Conservation (phyloP, 2,329 filamentous ascomycete genomes). For the Ascochyta pisi region DNA sequence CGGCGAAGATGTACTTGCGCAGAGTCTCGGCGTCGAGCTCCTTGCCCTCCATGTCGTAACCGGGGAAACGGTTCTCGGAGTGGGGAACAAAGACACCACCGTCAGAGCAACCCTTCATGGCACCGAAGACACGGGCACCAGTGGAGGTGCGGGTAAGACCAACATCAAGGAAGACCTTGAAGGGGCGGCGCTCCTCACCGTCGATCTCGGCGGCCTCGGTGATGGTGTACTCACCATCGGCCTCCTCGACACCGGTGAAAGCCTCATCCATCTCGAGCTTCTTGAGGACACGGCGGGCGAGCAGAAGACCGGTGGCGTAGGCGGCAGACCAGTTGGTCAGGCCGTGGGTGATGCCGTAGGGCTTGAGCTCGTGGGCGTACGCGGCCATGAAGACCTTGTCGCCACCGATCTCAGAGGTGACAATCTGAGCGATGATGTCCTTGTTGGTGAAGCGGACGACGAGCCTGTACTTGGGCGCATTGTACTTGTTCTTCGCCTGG, state of each 20-base stretch:
- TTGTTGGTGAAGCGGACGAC: slow-evolving; percentile 99
- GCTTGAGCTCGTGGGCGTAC: slow-evolving; percentile 89
- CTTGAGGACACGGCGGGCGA: slow-evolving; percentile 94
- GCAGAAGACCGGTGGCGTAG: slow-evolving; percentile 94
- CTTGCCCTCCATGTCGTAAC: slow-evolving; percentile 96
- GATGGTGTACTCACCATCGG: slow-evolving; percentile 93
- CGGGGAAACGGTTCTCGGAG: slow-evolving; percentile 99
- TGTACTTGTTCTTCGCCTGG: slow-evolving; percentile 99
- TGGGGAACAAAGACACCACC: slow-evolving; percentile 96
- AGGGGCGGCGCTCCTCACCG: slow-evolving; percentile 88
- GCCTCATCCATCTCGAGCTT: slow-evolving; percentile 95
- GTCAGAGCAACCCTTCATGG: slow-evolving; percentile 99
- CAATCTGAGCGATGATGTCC: slow-evolving; percentile 98
- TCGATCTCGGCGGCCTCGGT: slow-evolving; percentile 95
- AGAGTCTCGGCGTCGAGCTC: slow-evolving; percentile 97
- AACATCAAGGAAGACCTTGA: slow-evolving; percentile 99
- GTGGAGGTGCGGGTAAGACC: slow-evolving; percentile 97
- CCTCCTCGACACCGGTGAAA: slow-evolving; percentile 96
- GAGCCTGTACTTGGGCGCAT: slow-evolving; percentile 99
- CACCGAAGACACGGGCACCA: slow-evolving; percentile 97
- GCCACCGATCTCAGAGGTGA: slow-evolving; percentile 93
- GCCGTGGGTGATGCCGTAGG: slow-evolving; percentile 97
- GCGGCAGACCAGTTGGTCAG: slow-evolving; percentile 99
- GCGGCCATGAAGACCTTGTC: slow-evolving; percentile 85
- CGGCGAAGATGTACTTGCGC: slow-evolving; percentile 98